Evolutionary conservation across 116 monocot species (phyloP).

Genomic region (Cymodocea nodosa): DNA sequence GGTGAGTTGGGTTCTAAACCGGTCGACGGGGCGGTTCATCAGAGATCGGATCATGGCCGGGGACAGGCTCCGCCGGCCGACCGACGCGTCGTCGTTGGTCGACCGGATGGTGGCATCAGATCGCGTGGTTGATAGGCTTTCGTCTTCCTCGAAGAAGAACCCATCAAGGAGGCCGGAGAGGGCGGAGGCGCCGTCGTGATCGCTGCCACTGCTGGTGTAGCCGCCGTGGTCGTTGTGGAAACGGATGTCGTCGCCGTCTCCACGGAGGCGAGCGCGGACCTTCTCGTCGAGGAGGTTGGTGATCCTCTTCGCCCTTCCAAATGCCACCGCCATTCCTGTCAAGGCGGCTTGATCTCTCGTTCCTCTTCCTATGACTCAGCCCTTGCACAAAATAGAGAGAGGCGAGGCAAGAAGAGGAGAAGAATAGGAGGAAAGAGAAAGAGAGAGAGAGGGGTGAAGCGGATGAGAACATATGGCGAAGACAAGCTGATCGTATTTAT

Average conservation of each 20-base stretch:
- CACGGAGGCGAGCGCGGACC: slow-evolving; percentile 32
- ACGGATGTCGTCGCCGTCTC: slow-evolving; percentile 1
- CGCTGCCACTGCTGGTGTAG: slow-evolving; percentile 39
- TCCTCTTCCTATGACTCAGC: too few species aligned
- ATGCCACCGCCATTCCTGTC: slow-evolving; percentile 1
- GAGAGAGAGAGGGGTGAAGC: too few species aligned
- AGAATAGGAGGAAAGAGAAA: too few species aligned
- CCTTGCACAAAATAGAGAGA: too few species aligned
- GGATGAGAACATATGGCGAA: too few species aligned
- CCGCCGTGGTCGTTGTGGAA: background rate
- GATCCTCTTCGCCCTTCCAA: slow-evolving; percentile 18
- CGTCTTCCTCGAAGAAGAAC: slow-evolving; percentile 17
- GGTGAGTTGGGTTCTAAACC: slow-evolving; percentile 10
- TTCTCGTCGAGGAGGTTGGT: slow-evolving; percentile 34
- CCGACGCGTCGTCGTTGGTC: background rate
- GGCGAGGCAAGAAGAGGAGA: too few species aligned
- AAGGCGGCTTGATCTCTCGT: background rate
- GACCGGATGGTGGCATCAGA: background rate
- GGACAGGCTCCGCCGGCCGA: background rate
- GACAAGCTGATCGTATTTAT: too few species aligned
- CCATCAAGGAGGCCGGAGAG: slow-evolving; percentile 28
- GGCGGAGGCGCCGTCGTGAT: slow-evolving; percentile 28
- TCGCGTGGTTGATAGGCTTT: background rate
- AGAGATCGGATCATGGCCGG: slow-evolving; percentile 10
- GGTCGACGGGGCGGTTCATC: background rate